Evolutionary conservation across 495 filamentous ascomycete genomes (phyloP).

Genomic region (Filosporella fistucella): DNA sequence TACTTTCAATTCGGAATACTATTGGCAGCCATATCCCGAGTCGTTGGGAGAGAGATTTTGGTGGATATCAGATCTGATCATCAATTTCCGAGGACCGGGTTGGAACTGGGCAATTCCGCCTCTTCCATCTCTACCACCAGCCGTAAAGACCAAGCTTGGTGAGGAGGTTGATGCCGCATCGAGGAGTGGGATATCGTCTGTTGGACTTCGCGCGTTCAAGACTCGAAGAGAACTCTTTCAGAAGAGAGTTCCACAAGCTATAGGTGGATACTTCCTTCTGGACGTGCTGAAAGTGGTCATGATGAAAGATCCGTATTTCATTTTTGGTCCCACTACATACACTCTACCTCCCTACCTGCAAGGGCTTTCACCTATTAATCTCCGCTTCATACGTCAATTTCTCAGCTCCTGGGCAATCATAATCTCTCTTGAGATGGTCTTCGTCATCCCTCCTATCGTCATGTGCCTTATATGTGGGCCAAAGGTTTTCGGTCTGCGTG

Average conservation of each 20-base stretch:
- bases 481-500: constrained; percentile 40
- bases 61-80: constrained; percentile 66
- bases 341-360: constrained; percentile 41
- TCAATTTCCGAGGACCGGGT: constrained; percentile 67
- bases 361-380: constrained; percentile 31
- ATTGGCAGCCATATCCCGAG: constrained; percentile 71
- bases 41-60: constrained; percentile 56
- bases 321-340: constrained; percentile 36
- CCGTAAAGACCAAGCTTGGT: constrained; percentile 38
- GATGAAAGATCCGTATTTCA: constrained; percentile 75
- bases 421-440: constrained; percentile 37
- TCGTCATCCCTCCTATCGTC: constrained; percentile 41
- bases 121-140: constrained; percentile 52
- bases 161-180: constrained; percentile 15
- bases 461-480: constrained; percentile 48
- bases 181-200: constrained; percentile 18
- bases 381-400: constrained; percentile 44
- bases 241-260: constrained; percentile 38
- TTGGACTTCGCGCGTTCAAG: constrained; percentile 30
- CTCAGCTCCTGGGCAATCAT: constrained; percentile 46
- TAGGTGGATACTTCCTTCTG: constrained; percentile 54
- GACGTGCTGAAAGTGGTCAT: constrained; percentile 63
- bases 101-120: constrained; percentile 70
- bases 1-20: constrained; percentile 32
- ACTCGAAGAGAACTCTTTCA: constrained; percentile 42